These are phyloP conservation scores for Larix kaempferi DNA, from an alignment of 75 land plant genomes.

Conservation along the genomic window DNA sequence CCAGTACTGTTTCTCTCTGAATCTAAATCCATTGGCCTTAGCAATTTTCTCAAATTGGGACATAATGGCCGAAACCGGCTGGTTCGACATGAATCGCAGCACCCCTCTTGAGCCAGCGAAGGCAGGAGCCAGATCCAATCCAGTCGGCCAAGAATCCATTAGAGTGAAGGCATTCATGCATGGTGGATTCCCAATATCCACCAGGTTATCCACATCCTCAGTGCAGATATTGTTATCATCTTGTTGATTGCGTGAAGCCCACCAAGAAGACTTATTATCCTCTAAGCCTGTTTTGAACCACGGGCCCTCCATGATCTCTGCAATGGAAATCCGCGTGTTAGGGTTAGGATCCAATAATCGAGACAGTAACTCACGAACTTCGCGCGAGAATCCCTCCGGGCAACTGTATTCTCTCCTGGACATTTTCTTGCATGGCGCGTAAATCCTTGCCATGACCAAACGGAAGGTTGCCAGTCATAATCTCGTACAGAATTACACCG, in stretches of 20 bases:
- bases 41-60: slow-evolving; percentile 15
- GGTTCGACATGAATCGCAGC: no score
- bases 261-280: no score
- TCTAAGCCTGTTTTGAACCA: slow-evolving; percentile 8
- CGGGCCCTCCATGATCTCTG: slow-evolving; percentile 6
- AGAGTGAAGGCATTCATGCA: slow-evolving; percentile 31
- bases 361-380: slow-evolving; percentile 6
- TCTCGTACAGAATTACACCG: background rate
- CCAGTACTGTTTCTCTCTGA: slow-evolving; percentile 12
- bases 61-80: slow-evolving; percentile 2
- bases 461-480: background rate
- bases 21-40: slow-evolving; percentile 18
- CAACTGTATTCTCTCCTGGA: no score
- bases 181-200: background rate
- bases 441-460: no score
- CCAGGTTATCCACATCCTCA: background rate
- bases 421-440: no score
- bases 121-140: slow-evolving; percentile 23
- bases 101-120: slow-evolving; percentile 1
- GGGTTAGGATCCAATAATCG: slow-evolving; percentile 32
- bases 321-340: slow-evolving; percentile 14
- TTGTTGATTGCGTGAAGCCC: no score
- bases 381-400: no score
- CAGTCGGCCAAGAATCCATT: slow-evolving; percentile 13
- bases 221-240: background rate